Percentiles rank a stretch among this genome's conserved stretches.
These are phyloP conservation scores for Dacryopinax primogenitus DNA, from an alignment of 768 basidiomycete species.

Conservation along the genomic window DNA sequence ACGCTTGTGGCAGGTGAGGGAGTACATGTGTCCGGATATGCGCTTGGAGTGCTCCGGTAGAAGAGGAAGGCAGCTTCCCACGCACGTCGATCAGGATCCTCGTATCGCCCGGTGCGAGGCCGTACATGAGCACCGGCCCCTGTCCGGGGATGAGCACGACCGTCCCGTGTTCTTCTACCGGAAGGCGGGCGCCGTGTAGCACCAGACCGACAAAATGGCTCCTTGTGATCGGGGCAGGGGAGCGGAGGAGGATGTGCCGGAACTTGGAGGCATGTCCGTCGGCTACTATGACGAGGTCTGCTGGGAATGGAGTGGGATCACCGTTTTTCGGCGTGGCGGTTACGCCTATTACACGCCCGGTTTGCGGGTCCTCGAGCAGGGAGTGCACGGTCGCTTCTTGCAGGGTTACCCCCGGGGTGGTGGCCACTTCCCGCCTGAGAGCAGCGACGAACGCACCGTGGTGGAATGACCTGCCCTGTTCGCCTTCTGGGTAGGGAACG, in stretches of 20 bases:
- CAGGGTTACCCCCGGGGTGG: conserved; percentile 55
- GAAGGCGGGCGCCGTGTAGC: conserved; percentile 60
- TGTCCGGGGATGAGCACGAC: conserved; percentile 66
- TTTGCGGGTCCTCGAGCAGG: conserved; percentile 46
- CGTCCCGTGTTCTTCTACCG: conserved; percentile 67
- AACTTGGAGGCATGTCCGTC: conserved; percentile 96
- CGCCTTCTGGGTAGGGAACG: conserved; percentile 69
- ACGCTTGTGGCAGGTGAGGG: conserved; percentile 63
- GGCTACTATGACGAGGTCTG: conserved; percentile 73
- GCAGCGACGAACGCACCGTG: conserved; percentile 82
- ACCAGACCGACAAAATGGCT: conserved; percentile 79
- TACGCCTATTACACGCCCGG: conserved; percentile 51
- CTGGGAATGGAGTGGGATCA: conserved; percentile 36
- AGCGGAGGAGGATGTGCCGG: conserved; percentile 42
- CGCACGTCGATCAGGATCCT: conserved; percentile 89
- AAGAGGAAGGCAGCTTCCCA: conserved; percentile 51
- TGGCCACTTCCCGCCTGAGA: conserved; percentile 51
- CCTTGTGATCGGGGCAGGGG: conserved; percentile 31
- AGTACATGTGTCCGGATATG: conserved; percentile 62
- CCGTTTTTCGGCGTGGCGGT: conserved; percentile 38
- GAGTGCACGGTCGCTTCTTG: conserved; percentile 76
- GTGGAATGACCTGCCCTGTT: conserved; percentile 79
- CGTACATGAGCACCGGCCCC: conserved; percentile 87
- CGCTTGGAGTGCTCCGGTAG: conserved; percentile 29
- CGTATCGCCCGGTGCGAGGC: conserved; percentile 78